Evolutionary conservation across 2,329 filamentous ascomycete genomes (phyloP), one percentile per base, ranked within the genome.

Genomic region (Colletotrichum simmondsii): DNA sequence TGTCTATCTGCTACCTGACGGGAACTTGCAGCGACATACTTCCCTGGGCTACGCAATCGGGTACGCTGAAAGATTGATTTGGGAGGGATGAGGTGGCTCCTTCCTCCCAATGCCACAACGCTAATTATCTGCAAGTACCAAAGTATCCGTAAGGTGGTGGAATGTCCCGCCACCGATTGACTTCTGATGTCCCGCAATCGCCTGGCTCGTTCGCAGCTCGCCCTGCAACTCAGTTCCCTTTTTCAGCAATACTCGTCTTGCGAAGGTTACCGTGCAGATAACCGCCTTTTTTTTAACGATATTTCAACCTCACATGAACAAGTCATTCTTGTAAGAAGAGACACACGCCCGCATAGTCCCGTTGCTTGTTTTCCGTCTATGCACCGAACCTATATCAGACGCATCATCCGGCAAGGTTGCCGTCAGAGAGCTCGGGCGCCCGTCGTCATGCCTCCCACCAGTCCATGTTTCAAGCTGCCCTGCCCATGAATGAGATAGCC

Each of bases 381-480:
- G 64, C 65, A 53, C 57, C 12, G 52, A 49, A 42, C 49, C 58
- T 24, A 58, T 42, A 62, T 68, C 69, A 72, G 65, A 68, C 65
- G 65, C 53, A 68, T 68, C 64, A 57, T 49, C 30, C 58, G 52
- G 59, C 70, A 64, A 59, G 70, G 65, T 58, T 72, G 30, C 54
- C 59, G 59, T 56, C 32, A 65, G 65, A 69, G 69, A 69, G 65
- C 65, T 72, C 65, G 70, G 65, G 59, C 70, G 46, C 59, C 32
- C 59, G 53, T 72, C 69, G 65, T 69, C 65, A 72, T 72, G 70
- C 70, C 65, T 72, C 53, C 54, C 42, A 56, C 53, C 69, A 59
- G 59, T 59, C 59, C 65, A 53, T 72, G 70, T 72, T 72, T 72
- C 70, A 72, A 71, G 59, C 53, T 54, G 70, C 70, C 70, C 70